Evolutionary conservation across 352 stramenopile species (phyloP), one percentile per base, ranked within the genome.

Genomic region (Globisporangium okanoganense): DNA sequence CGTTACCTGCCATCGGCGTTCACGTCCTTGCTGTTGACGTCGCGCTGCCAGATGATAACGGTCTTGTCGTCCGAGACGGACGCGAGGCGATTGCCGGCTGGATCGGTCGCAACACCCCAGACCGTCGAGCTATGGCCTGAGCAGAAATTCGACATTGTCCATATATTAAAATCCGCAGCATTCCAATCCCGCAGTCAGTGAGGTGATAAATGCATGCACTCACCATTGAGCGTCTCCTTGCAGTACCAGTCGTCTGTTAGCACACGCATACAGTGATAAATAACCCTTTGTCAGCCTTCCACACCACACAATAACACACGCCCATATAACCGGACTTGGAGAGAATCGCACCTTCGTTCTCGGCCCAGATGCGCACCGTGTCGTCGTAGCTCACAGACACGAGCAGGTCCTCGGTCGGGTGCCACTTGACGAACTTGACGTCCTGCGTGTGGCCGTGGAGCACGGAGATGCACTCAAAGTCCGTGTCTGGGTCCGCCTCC

Each of bases 391-490:
- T 97, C 16, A 80, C 79, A 8, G 82, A 97, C 47, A 96, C 78
- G 8, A 97, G 76, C 16, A 94, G 57, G 55, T 97, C 85, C 41
- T 92, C 75, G 16, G 69, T 90, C 24, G 91, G 88, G 58, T 98
- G 92, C 87, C 97, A 99, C 43, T 71, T 73, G 54, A 99, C 82
- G 58, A 85, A 97, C 76, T 99, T 99, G 51, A 99, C 92, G 76
- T 99, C 96, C 62, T 97, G 94, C 56, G 90, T 90, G 75, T 99
- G 97, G 29, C 92, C 96, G 64, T 98, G 91, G 16, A 99, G 78
- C 43, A 99, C 96, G 10, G 93, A 96, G 29, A 99, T 79, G 73
- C 96, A 99, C 82, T 99, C 97, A 74, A 98, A 99, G 65, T 98
- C 95, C 43, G 88, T 96, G 49, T 97, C 92, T 1, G 89, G 78